phyloP scores from a whole-genome alignment of 1,139 yeast genomes.

The Zygosaccharomyces sapae region DNA sequence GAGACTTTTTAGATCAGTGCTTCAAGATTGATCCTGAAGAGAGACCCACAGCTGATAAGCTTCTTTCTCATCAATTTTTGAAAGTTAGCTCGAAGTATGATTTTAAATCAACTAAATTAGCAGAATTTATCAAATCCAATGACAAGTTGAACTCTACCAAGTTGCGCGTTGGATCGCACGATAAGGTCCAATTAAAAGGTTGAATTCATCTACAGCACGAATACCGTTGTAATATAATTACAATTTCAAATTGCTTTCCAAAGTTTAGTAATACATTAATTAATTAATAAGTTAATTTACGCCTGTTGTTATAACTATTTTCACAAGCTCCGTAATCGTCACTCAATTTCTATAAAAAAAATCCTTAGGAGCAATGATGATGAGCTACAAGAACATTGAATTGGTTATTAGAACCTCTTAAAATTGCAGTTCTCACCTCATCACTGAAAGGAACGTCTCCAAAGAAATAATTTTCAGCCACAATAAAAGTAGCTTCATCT shows the following conservation, averaged over 20 bases:
- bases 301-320: background rate
- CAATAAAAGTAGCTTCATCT: constrained; percentile 29
- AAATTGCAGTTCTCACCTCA: constrained; percentile 22
- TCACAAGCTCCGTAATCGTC: background rate
- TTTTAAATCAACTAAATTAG: constrained; percentile 63
- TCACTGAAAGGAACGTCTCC: constrained; percentile 22
- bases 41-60: constrained; percentile 80
- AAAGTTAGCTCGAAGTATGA: constrained; percentile 45
- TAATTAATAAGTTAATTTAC: background rate
- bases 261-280: background rate
- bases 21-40: constrained; percentile 75
- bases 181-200: constrained; percentile 6
- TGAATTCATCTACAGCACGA: background rate
- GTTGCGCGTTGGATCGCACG: constrained; percentile 30
- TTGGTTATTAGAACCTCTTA: constrained; percentile 24
- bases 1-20: constrained; percentile 68
- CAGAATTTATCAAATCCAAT: constrained; percentile 49
- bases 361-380: constrained; percentile 14
- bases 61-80: constrained; percentile 64
- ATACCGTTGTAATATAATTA: background rate
- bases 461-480: constrained; percentile 25
- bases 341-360: background rate
- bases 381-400: constrained; percentile 28
- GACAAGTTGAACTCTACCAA: constrained; percentile 41
- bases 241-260: background rate